Evolutionary conservation across 805 yeast species (phyloP), one percentile per base, ranked within the genome.

Genomic region (Tetrapisispora taiwanensis): DNA sequence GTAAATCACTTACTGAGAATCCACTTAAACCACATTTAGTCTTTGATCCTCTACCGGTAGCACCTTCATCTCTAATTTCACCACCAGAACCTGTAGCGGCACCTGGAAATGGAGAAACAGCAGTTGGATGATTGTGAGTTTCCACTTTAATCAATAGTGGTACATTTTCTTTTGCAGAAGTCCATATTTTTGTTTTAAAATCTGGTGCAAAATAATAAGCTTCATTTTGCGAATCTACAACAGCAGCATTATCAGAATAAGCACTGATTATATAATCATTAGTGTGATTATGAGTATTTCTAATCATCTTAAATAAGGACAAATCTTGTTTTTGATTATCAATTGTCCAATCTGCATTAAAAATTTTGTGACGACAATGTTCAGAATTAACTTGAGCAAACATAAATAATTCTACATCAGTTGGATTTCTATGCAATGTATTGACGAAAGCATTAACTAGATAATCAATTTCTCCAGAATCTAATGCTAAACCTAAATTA

Each of bases 51-150:
- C 97, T 79, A 51, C 99, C 99, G 22, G 92, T 95, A 27, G 99
- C 98, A 69, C 97, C 98, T 70, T 92, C 99, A 67, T 92, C 99
- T 74, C 99, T 85, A 59, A 92, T 92, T 69, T 92, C 99, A 71
- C 99, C 99, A 65, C 99, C 99, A 10, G 97, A 89, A 51, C 99
- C 99, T 13, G 99, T 92, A 36, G 99, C 95, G 28, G 99, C 99
- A 66, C 99, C 99, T 3, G 98, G 89, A 68, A 87, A 92, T 34
- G 99, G 99, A 20, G 97, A 90, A 5, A 92, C 97, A 1, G 98
- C 98, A 22, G 99, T 92, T 44, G 99, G 99, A 66, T 92, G 99
- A 69, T 92, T 92, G 66, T 92, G 99, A 22, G 99, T 92, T 69
- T 92, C 99, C 42, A 92, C 98, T 65, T 92, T 92, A 59, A 89